These are phyloP conservation scores for Ceratocystiopsis minuta DNA, from an alignment of 2,329 filamentous ascomycete species.

Conservation along the genomic window DNA sequence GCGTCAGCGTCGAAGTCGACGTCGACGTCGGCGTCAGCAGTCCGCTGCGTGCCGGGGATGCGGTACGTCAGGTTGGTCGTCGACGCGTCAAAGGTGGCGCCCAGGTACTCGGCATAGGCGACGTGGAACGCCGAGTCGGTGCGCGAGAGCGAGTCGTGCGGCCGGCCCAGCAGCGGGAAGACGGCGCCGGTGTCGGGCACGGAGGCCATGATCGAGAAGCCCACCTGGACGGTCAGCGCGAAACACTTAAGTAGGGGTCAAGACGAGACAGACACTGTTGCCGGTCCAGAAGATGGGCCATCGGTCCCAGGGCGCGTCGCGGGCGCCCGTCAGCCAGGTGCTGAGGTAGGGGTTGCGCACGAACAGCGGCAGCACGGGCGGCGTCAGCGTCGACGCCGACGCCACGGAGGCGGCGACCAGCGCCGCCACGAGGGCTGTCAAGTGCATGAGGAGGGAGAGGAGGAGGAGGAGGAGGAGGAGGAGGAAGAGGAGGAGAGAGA, in stretches of 20 bases:
- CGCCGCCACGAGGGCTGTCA: conserved; percentile 3
- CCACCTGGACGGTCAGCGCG: conserved; percentile 17
- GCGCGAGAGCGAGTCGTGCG: conserved; percentile 27
- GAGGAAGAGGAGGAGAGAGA: too few species aligned
- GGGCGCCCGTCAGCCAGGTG: conserved; percentile 45
- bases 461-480: neutral
- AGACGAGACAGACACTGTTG: conserved; percentile 11
- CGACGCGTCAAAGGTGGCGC: conserved; percentile 11
- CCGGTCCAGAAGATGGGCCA: conserved; percentile 51
- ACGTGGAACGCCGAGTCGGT: conserved; percentile 19
- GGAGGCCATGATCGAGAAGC: conserved; percentile 31
- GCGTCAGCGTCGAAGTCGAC: neutral
- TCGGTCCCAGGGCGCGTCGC: conserved; percentile 57
- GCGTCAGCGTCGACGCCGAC: conserved; percentile 33
- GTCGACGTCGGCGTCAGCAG: conserved; percentile 11
- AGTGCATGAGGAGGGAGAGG: conserved; percentile 3
- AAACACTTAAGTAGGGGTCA: too few species aligned
- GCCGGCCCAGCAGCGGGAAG: conserved; percentile 32
- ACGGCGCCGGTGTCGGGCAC: conserved; percentile 23
- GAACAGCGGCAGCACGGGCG: conserved; percentile 36
- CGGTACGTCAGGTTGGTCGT: conserved; percentile 23
- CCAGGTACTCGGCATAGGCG: conserved; percentile 18
- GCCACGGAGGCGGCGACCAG: conserved; percentile 15
- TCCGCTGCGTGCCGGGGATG: conserved; percentile 13
- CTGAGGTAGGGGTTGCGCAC: conserved; percentile 44